Percentiles rank a stretch among this genome's conserved stretches.
Conservation (phyloP, 2,329 filamentous ascomycete species). For the Rhynchosporium secalis region DNA sequence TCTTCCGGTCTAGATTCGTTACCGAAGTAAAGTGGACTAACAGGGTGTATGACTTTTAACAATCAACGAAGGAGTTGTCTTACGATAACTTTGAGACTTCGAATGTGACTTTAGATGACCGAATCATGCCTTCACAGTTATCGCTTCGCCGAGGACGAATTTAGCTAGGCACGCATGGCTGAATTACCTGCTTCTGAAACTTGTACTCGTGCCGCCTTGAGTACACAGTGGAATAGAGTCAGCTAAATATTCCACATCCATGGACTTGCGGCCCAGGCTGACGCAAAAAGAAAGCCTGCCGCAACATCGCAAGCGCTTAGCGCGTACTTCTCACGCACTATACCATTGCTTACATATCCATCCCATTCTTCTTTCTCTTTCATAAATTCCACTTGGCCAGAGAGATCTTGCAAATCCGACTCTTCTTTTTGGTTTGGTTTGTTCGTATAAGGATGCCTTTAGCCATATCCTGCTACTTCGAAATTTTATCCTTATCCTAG, state of each 20-base stretch:
- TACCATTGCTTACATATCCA: background rate
- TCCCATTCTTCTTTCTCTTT: background rate
- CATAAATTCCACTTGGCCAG: background rate
- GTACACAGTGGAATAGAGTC: background rate
- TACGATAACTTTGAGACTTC: too few relatives aligned
- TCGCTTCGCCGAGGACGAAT: too few relatives aligned
- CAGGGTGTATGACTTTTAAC: too few relatives aligned
- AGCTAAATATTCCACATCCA: background rate
- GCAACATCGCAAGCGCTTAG: background rate
- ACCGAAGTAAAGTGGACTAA: too few relatives aligned
- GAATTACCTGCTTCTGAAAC: too few relatives aligned
- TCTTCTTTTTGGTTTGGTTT: background rate
- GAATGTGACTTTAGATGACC: too few relatives aligned
- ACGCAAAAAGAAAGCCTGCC: constrained; percentile 1
- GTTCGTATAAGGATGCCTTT: background rate
- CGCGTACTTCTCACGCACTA: constrained; percentile 7
- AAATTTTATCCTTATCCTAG: background rate
- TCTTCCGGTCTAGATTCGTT: too few relatives aligned
- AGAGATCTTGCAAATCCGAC: background rate
- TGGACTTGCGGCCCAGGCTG: background rate
- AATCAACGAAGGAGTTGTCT: too few relatives aligned
- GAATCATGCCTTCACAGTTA: too few relatives aligned
- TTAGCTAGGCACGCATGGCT: too few relatives aligned
- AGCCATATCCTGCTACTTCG: background rate
- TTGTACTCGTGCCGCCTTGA: background rate